These are phyloP conservation scores for Puya raimondii DNA, from an alignment of 176 grass and related monocot species.

Conservation along the genomic window DNA sequence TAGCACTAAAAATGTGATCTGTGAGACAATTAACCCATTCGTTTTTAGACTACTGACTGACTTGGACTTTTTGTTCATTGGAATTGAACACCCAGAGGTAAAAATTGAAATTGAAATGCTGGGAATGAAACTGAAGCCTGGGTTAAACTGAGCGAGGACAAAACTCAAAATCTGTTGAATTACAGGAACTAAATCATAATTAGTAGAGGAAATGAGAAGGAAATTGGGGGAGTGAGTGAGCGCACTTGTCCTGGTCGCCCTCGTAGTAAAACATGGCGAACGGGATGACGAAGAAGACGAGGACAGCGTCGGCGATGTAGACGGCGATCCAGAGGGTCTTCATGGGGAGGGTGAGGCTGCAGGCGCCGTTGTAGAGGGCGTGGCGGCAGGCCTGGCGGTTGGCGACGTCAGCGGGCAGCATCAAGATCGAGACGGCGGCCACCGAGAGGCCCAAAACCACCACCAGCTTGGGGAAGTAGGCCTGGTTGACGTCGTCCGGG, in stretches of 20 bases:
- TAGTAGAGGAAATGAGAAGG: too few relatives aligned
- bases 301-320: slow-evolving; percentile 76
- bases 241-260: slow-evolving; percentile 95
- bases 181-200: too few relatives aligned
- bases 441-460: slow-evolving; percentile 85
- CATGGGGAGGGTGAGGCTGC: slow-evolving; percentile 85
- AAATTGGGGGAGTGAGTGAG: too few relatives aligned
- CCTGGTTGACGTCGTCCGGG: slow-evolving; percentile 96
- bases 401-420: slow-evolving; percentile 94
- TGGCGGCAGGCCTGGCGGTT: slow-evolving; percentile 61
- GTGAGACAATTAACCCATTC: too few relatives aligned
- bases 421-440: slow-evolving; percentile 90
- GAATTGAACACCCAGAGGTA: too few relatives aligned
- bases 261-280: slow-evolving; percentile 99
- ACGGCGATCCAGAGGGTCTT: slow-evolving; percentile 77
- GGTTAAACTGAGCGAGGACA: too few relatives aligned
- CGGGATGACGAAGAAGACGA: slow-evolving; percentile 91
- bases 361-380: slow-evolving; percentile 72
- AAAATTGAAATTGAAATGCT: too few relatives aligned
- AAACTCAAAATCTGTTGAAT: too few relatives aligned
- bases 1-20: too few relatives aligned
- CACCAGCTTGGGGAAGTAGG: slow-evolving; percentile 90
- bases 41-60: too few relatives aligned
- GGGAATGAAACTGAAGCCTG: too few relatives aligned
- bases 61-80: too few relatives aligned